Conservation (phyloP, 768 basidiomycete species). For the Trametes sanguinea region DNA sequence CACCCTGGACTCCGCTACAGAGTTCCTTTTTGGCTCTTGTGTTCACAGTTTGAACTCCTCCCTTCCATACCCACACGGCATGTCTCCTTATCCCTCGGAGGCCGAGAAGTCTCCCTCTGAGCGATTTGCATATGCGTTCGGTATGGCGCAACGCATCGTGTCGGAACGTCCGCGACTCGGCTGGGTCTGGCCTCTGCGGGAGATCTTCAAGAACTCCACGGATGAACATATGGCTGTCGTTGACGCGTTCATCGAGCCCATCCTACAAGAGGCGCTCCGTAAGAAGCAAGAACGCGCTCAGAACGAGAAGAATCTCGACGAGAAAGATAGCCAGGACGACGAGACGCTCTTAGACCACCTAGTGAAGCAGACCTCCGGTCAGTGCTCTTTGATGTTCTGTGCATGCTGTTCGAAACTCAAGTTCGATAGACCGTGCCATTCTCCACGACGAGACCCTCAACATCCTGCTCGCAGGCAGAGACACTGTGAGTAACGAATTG, state of each 20-base stretch:
- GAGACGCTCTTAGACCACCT: constrained; percentile 45
- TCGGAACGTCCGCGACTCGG: constrained; percentile 41
- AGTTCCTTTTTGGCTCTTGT: constrained; percentile 52
- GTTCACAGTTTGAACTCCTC: constrained; percentile 39
- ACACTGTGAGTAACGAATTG: constrained; percentile 19
- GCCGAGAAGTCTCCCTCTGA: constrained; percentile 12
- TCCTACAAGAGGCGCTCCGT: constrained; percentile 45
- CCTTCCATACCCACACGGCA: constrained; percentile 40
- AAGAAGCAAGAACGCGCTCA: constrained; percentile 36
- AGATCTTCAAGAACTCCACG: constrained; percentile 45
- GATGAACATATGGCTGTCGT: constrained; percentile 44
- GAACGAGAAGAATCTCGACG: constrained; percentile 13
- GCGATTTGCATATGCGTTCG: constrained; percentile 44
- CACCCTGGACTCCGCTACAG: constrained; percentile 59
- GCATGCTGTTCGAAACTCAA: no score
- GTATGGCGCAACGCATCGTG: constrained; percentile 35
- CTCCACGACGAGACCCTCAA: constrained; percentile 35
- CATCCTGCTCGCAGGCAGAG: constrained; percentile 34
- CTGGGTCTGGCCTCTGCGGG: constrained; percentile 46
- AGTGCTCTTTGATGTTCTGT: not conserved
- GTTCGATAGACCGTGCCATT: constrained; percentile 24
- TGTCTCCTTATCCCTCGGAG: not conserved
- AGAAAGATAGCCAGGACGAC: constrained; percentile 29
- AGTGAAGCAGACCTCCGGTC: constrained; percentile 42
- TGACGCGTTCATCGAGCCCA: constrained; percentile 48